A percentile compares a stretch with the other conserved stretches of the same genome.
phyloP scores from a whole-genome alignment of 805 yeast species.

The Huiozyma naganishii region DNA sequence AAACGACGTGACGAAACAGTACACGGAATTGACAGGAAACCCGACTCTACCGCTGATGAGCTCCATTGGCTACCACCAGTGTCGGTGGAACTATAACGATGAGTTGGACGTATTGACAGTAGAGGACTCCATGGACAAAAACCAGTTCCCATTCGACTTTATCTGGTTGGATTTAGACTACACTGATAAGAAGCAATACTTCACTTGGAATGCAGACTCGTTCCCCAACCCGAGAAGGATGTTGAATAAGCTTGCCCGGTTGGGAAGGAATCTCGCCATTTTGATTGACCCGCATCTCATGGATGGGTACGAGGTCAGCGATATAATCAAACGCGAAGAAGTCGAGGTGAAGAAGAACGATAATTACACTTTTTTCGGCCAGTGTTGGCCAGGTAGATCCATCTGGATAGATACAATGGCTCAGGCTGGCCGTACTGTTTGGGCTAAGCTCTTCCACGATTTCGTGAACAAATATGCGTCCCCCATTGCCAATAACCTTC shows the following conservation, averaged over 20 bases:
- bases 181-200: slow-evolving; percentile 75
- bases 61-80: slow-evolving; percentile 87
- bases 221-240: slow-evolving; percentile 70
- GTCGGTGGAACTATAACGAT: slow-evolving; percentile 94
- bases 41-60: slow-evolving; percentile 65
- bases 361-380: slow-evolving; percentile 57
- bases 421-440: slow-evolving; percentile 46
- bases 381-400: slow-evolving; percentile 97
- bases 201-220: slow-evolving; percentile 71
- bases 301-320: slow-evolving; percentile 54
- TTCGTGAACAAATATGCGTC: slow-evolving; percentile 24
- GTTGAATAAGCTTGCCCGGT: slow-evolving; percentile 51
- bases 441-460: slow-evolving; percentile 46
- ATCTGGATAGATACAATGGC: slow-evolving; percentile 84
- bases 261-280: slow-evolving; percentile 73
- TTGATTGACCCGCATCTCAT: slow-evolving; percentile 91
- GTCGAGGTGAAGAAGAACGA: slow-evolving; percentile 38
- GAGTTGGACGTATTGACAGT: slow-evolving; percentile 76
- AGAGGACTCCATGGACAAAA: slow-evolving; percentile 54
- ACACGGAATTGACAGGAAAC: slow-evolving; percentile 63
- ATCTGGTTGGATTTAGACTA: slow-evolving; percentile 95
- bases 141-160: slow-evolving; percentile 74
- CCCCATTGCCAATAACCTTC: slow-evolving; percentile 49
- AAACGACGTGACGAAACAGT: slow-evolving; percentile 43
- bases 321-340: slow-evolving; percentile 32